phyloP scores from a whole-genome alignment of 2,329 filamentous ascomycete genomes.

The Pseudogymnoascus sp. region DNA sequence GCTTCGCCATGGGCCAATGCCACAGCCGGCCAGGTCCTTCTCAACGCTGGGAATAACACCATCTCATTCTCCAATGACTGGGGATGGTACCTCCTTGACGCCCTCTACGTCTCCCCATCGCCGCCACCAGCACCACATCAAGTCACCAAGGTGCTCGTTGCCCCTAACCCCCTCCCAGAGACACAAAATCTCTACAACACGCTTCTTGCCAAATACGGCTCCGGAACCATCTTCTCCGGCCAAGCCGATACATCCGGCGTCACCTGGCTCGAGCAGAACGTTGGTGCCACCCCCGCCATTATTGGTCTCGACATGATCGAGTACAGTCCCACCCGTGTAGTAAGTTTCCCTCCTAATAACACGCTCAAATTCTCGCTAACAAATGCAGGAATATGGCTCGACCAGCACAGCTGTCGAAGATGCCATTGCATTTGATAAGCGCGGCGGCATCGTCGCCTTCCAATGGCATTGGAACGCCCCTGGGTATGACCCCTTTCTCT shows the following conservation, averaged over 20 bases:
- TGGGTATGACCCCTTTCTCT: constrained; percentile 11
- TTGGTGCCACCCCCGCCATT: constrained; percentile 41
- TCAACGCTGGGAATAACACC: constrained; percentile 37
- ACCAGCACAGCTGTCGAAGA: constrained; percentile 37
- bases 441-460: constrained; percentile 40
- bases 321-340: constrained; percentile 39
- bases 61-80: constrained; percentile 40
- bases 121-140: constrained; percentile 32
- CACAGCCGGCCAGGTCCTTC: constrained; percentile 37
- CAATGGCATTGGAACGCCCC: constrained; percentile 44
- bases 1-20: constrained; percentile 33
- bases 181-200: constrained; percentile 15
- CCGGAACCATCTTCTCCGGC: constrained; percentile 32
- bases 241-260: constrained; percentile 39
- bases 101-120: constrained; percentile 33
- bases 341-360: constrained; percentile 19
- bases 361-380: background rate
- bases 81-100: constrained; percentile 43
- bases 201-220: constrained; percentile 13
- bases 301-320: constrained; percentile 42
- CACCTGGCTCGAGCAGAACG: constrained; percentile 36
- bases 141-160: constrained; percentile 33
- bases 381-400: constrained; percentile 25
- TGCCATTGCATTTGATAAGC: constrained; percentile 36
- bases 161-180: constrained; percentile 23